A percentile compares a stretch with the other conserved stretches of the same genome.
These are phyloP conservation scores for Cucumis sativus DNA, from an alignment of 306 rosid species.

Conservation along the genomic window Cucumber_9930_V3 NC_026658.2:482501-483000, in stretches of 20 bases:
- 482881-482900: constrained; percentile 35
- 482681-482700: constrained; percentile 94
- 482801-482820: constrained; percentile 29
- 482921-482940: constrained; percentile 77
- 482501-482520: constrained; percentile 91
- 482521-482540: constrained; percentile 26
- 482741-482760: constrained; percentile 82
- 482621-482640: neutral
- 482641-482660: neutral
- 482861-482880: constrained; percentile 17
- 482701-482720: constrained; percentile 87
- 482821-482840: neutral
- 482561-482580: neutral
- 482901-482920: constrained; percentile 83
- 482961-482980: constrained; percentile 24
- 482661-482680: neutral
- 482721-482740: constrained; percentile 71
- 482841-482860: constrained; percentile 5
- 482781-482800: constrained; percentile 84
- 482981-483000: constrained; percentile 22
- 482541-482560: constrained; percentile 6
- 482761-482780: constrained; percentile 94
- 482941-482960: constrained; percentile 12
- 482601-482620: neutral
- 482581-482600: neutral